These are phyloP conservation scores for Vachellia pachyceras DNA, from an alignment of 306 rosid genomes.

Conservation along the genomic window DNA sequence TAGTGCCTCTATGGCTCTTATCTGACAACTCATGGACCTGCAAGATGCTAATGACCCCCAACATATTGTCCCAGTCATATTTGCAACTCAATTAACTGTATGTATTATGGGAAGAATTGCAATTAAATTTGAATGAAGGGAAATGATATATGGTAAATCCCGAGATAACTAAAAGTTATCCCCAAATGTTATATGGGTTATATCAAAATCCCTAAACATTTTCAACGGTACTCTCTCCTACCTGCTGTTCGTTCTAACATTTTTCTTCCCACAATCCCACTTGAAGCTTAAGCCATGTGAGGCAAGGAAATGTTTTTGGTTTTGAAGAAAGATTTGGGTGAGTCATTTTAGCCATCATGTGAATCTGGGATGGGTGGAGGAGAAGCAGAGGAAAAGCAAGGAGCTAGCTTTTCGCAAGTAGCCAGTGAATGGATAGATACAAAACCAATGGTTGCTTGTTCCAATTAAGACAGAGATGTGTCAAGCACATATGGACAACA, in stretches of 20 bases:
- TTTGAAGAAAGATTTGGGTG: constrained; percentile 14
- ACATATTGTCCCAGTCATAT: neutral
- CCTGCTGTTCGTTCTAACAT: neutral
- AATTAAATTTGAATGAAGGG: no score
- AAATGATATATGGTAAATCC: no score
- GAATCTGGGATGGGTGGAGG: constrained; percentile 56
- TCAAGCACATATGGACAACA: constrained; percentile 64
- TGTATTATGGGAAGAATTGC: no score
- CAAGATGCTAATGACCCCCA: neutral
- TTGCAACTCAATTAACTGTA: no score
- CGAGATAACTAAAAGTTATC: neutral
- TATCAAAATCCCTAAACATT: neutral
- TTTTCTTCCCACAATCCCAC: constrained; percentile 13
- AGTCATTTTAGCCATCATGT: constrained; percentile 50
- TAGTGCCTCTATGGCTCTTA: neutral
- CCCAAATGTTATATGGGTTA: neutral
- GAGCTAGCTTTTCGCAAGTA: constrained; percentile 46
- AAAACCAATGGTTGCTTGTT: constrained; percentile 31
- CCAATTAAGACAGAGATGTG: constrained; percentile 51
- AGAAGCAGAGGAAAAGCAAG: constrained; percentile 49
- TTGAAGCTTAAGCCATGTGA: constrained; percentile 28
- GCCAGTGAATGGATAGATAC: constrained; percentile 51
- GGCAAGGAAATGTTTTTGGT: constrained; percentile 9
- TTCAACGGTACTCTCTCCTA: neutral
- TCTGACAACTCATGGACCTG: constrained; percentile 5